Evolutionary conservation across 495 filamentous ascomycete species (phyloP), one percentile per base, ranked within the genome.

Genomic region (Usnea hakonensis): DNA sequence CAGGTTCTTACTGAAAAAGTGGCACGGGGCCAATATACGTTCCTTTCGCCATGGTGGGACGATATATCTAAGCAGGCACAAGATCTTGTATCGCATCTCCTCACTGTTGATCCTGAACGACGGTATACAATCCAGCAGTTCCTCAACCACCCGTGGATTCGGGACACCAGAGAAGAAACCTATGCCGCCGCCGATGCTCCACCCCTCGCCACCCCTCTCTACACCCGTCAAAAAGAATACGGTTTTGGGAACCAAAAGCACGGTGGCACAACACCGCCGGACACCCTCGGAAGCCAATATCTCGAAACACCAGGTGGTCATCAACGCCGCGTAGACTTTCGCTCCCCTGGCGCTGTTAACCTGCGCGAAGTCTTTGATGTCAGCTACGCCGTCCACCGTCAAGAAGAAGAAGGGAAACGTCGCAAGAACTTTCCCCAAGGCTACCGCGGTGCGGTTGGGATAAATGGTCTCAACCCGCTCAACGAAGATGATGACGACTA

Each of bases 41-140:
- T 98, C 80, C 80, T 97, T 9, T 97, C 93, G 14, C 94, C 94
- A 1, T 98, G 94, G 94, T 98, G 94, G 94, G 94, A 98, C 68
- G 91, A 97, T 64, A 97, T 97, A 63, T 96, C 92, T 65, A 93
- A 96, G 74, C 85, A 90, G 0, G 94, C 94, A 1, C 90, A 97
- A 71, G 95, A 98, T 69, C 75, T 98, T 7, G 91, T 98, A 55
- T 90, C 90, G 0, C 94, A 97, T 72, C 85, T 98, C 5, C 80
- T 97, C 48, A 92, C 90, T 23, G 92, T 97, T 58, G 91, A 97
- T 70, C 92, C 92, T 5, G 88, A 92, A 53, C 90, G 93, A 75
- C 86, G 92, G 2, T 96, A 89, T 75, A 89, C 85, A 1, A 97
- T 97, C 72, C 82, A 79, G 64, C 83, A 97, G 66, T 97, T 97